Evolutionary conservation across 2,329 filamentous ascomycete genomes (phyloP).

Genomic region (Ceratocystis colombiana): DNA sequence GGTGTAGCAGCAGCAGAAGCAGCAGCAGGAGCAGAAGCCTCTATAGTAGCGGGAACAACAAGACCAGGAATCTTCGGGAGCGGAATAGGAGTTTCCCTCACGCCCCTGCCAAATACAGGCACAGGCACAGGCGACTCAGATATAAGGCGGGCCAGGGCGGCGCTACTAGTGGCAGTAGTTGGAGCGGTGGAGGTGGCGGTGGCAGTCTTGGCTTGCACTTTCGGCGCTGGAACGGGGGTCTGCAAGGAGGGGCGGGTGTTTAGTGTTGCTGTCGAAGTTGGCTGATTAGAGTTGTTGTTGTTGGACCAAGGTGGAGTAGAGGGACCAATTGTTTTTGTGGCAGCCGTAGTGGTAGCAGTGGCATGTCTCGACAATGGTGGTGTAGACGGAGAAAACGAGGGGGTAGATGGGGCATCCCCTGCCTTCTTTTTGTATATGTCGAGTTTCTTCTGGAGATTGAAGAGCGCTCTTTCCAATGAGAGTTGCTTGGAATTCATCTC

Average conservation of each 20-base stretch:
- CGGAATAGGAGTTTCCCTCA: constrained; percentile 3
- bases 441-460: neutral
- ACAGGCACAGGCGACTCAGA: constrained; percentile 7
- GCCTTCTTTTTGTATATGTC: neutral
- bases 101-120: constrained; percentile 2
- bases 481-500: neutral
- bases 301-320: constrained; percentile 6
- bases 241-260: constrained; percentile 3
- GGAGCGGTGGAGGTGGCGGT: neutral
- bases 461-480: neutral
- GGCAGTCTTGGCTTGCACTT: neutral
- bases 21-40: neutral
- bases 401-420: neutral
- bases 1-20: neutral
- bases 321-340: neutral
- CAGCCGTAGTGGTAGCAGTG: neutral
- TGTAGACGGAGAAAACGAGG: neutral
- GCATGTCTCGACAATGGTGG: neutral
- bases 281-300: constrained; percentile 13
- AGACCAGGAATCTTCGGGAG: constrained; percentile 6
- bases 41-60: neutral
- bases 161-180: constrained; percentile 2
- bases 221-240: constrained; percentile 12
- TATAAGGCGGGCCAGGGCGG: neutral
- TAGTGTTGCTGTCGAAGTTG: constrained; percentile 14